phyloP scores from a whole-genome alignment of 1,284 basidiomycete genomes.

The Peniophora sp. region DNA sequence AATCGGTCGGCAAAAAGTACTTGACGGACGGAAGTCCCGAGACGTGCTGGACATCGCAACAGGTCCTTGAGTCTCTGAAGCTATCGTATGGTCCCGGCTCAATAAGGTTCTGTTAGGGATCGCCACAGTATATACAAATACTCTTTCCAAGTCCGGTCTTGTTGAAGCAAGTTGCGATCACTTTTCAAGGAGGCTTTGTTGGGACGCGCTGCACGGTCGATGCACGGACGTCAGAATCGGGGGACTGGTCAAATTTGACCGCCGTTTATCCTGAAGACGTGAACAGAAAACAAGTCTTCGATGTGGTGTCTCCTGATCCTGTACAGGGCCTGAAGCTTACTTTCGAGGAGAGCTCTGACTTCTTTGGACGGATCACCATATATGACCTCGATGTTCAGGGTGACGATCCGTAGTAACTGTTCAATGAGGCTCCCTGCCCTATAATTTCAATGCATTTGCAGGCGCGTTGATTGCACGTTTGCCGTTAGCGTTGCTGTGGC shows the following conservation, averaged over 20 bases:
- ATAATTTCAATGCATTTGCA: no score
- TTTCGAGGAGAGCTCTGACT: slow-evolving; percentile 72
- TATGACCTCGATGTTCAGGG: slow-evolving; percentile 48
- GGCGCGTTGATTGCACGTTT: no score
- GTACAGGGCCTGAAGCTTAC: slow-evolving; percentile 50
- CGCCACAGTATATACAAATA: slow-evolving; percentile 67
- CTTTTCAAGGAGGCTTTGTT: slow-evolving; percentile 80
- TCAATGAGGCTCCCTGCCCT: no score
- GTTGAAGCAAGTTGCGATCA: slow-evolving; percentile 50
- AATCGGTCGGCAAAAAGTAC: slow-evolving; percentile 62
- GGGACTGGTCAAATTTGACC: slow-evolving; percentile 38
- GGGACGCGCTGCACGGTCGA: slow-evolving; percentile 55
- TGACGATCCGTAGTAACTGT: no score
- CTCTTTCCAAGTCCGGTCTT: slow-evolving; percentile 43
- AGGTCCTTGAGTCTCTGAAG: slow-evolving; percentile 37
- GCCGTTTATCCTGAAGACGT: slow-evolving; percentile 69
- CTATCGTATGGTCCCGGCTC: neutral
- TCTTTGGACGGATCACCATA: slow-evolving; percentile 68
- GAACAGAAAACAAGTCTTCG: slow-evolving; percentile 62
- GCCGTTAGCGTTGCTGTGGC: no score
- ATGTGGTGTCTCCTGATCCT: slow-evolving; percentile 24
- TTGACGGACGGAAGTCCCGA: slow-evolving; percentile 65
- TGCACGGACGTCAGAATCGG: slow-evolving; percentile 19
- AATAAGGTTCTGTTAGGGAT: slow-evolving; percentile 37
- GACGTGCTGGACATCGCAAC: slow-evolving; percentile 80